Evolutionary conservation across 1,284 basidiomycete species (phyloP), one percentile per base, ranked within the genome.

Genomic region (Pascua sp.): DNA sequence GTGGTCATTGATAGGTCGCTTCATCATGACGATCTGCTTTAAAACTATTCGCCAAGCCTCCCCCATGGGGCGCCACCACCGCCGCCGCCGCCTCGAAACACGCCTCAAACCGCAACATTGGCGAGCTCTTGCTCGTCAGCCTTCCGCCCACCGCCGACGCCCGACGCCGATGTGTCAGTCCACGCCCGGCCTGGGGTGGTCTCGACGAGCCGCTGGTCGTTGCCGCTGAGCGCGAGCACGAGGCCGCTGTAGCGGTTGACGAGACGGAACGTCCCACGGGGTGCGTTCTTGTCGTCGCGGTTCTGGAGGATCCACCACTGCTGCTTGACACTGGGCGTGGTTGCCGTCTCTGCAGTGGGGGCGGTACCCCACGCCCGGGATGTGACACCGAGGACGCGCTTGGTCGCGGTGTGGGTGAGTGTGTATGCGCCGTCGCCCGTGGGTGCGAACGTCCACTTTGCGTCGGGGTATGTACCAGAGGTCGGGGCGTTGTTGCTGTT

Each of bases 241-340:
- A 58, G 56, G 11, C 56, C 56, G 11, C 42, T 47, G 56, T 53
- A 61, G 18, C 60, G 53, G 48, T 58, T 61, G 37, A 61, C 42
- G 32, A 61, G 43, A 5, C 60, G 56, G 42, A 55, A 49, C 1
- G 15, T 46, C 12, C 44, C 49, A 32, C 24, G 24, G 3, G 24
- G 24, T 0, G 39, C 51, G 38, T 8, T 4, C 15, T 11, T 41
- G 42, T 52, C 46, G 49, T 48, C 42, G 37, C 52, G 51, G 13
- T n/a, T n/a, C 17, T 47, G 53, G 42, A 61, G 44, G 32, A 58
- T 39, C 56, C 56, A 61, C 60, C 60, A 61, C 48, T 61, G 56
- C 24, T 41, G 16, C 16, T 42, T 54, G 5, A 51, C 44, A 36
- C 39, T 18, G 39, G 24, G n/a, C 11, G 16, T n/a, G 12, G 55